Conservation (phyloP, 2,329 filamentous ascomycete genomes). For the Xylaria sp. region DNA sequence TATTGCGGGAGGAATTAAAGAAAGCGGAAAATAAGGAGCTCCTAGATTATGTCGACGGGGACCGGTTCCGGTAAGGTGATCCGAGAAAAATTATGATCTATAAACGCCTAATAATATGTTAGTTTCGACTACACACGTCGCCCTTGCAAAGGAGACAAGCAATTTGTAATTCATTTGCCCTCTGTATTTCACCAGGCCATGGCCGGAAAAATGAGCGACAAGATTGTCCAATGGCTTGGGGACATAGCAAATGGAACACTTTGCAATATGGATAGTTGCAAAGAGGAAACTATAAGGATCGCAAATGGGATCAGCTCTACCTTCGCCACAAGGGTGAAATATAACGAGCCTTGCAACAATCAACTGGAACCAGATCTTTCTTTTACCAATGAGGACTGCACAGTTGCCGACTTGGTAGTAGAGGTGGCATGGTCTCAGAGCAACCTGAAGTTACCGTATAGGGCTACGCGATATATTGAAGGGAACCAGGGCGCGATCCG, state of each 20-base stretch:
- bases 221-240: background rate
- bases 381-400: background rate
- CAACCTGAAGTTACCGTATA: background rate
- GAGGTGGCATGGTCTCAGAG: constrained; percentile 16
- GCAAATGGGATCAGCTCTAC: background rate
- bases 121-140: constrained; percentile 15
- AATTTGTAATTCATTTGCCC: constrained; percentile 15
- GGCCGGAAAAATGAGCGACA: background rate
- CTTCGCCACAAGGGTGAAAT: background rate
- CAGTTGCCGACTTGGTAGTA: background rate
- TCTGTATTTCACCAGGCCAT: background rate
- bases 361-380: constrained; percentile 8
- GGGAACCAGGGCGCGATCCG: background rate
- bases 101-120: background rate
- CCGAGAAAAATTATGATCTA: background rate
- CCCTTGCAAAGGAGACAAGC: constrained; percentile 11
- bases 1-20: constrained; percentile 2
- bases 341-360: background rate
- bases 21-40: constrained; percentile 3
- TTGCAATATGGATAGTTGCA: background rate
- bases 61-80: background rate
- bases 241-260: background rate
- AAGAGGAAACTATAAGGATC: background rate
- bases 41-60: background rate
- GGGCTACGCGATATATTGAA: constrained; percentile 7